These are phyloP conservation scores for Colletotrichum cuscutae DNA, from an alignment of 2,329 filamentous ascomycete genomes.

Conservation along the genomic window DNA sequence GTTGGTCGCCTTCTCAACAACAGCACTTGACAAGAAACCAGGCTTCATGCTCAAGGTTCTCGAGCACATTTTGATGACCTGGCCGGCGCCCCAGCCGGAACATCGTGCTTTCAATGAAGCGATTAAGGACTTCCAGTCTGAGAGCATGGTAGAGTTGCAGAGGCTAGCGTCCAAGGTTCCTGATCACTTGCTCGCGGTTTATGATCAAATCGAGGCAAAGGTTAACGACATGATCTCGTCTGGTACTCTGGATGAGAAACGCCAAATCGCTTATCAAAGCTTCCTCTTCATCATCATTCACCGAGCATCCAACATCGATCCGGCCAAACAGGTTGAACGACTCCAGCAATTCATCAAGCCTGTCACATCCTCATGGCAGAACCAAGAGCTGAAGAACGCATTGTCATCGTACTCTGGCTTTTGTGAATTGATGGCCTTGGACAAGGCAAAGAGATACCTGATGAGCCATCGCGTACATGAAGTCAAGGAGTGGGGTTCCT, in stretches of 20 bases:
- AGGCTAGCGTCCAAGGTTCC: constrained; percentile 90
- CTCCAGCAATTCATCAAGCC: constrained; percentile 84
- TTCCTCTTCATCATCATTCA: constrained; percentile 96
- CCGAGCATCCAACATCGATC: constrained; percentile 80
- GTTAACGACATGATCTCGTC: constrained; percentile 83
- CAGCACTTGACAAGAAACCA: constrained; percentile 79
- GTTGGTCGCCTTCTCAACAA: constrained; percentile 85
- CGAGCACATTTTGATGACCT: constrained; percentile 89
- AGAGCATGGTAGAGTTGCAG: constrained; percentile 89
- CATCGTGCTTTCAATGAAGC: constrained; percentile 84
- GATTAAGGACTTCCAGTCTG: constrained; percentile 86
- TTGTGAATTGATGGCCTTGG: constrained; percentile 81
- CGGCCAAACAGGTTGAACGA: constrained; percentile 74
- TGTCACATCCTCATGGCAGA: constrained; percentile 83
- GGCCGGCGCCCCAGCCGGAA: constrained; percentile 77
- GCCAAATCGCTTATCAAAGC: constrained; percentile 86
- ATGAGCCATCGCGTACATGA: constrained; percentile 77
- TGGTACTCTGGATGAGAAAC: constrained; percentile 80
- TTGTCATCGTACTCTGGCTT: constrained; percentile 83
- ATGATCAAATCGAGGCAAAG: constrained; percentile 85
- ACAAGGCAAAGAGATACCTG: constrained; percentile 84
- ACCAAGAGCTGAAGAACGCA: constrained; percentile 72
- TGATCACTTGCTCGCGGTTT: constrained; percentile 87
- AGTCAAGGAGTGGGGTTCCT: constrained; percentile 84
- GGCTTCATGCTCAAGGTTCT: constrained; percentile 89